phyloP scores from a whole-genome alignment of 2,329 filamentous ascomycete species.

The Calonectria pteridis region DNA sequence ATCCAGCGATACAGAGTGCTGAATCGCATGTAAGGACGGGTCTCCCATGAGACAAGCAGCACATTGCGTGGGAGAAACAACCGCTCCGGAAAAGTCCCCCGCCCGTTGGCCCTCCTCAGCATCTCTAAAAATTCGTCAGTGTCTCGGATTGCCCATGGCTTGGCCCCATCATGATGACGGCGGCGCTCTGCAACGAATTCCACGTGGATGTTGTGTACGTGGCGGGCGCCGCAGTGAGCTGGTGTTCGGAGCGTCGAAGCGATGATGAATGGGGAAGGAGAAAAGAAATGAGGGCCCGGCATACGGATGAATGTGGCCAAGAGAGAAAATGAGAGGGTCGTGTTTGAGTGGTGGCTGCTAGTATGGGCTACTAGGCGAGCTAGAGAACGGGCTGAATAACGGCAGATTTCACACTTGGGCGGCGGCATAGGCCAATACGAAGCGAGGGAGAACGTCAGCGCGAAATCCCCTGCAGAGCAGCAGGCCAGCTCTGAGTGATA shows the following conservation, averaged over 20 bases:
- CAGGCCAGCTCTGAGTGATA: not conserved
- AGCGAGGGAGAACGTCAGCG: not conserved
- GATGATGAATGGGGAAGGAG: not conserved
- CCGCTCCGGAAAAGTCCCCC: not conserved
- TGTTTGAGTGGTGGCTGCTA: constrained; percentile 1
- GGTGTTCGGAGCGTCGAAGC: not conserved
- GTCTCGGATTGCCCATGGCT: constrained; percentile 5
- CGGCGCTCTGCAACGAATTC: not conserved
- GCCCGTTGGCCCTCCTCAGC: not conserved
- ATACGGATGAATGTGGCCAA: not conserved
- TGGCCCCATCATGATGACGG: not conserved
- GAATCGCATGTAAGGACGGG: constrained; percentile 1
- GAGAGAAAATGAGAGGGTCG: constrained; percentile 4
- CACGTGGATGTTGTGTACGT: constrained; percentile 4
- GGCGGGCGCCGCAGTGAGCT: not conserved
- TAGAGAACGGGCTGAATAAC: constrained; percentile 6
- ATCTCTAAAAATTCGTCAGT: constrained; percentile 4
- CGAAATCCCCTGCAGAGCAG: constrained; percentile 2
- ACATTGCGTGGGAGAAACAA: not conserved
- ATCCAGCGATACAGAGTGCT: not conserved
- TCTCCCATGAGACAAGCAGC: constrained; percentile 5
- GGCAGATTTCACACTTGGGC: not conserved
- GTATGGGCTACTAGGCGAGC: constrained; percentile 15
- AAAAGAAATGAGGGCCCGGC: not conserved
- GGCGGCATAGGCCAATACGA: not conserved